phyloP scores from a whole-genome alignment of 331 rosid species.

The Acacia pycnantha region DNA sequence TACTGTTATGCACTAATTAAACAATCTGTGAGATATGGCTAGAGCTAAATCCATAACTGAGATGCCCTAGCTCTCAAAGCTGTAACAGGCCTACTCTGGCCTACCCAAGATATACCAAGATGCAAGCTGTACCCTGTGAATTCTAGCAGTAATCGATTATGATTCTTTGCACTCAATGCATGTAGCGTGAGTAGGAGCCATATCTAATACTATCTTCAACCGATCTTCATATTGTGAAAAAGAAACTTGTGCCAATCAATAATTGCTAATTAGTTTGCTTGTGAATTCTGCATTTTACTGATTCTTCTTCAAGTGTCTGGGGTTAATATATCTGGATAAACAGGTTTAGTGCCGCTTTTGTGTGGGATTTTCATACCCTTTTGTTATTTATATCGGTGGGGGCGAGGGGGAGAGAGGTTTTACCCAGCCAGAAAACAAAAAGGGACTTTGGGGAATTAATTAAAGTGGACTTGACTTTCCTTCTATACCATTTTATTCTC shows the following conservation, averaged over 20 bases:
- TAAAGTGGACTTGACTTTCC: too few relatives aligned
- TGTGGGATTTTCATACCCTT: background rate
- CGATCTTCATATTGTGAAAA: background rate
- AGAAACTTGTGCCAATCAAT: background rate
- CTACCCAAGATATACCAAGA: background rate
- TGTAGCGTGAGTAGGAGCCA: background rate
- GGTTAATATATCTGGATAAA: background rate
- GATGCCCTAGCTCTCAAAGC: constrained; percentile 11
- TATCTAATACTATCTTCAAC: background rate
- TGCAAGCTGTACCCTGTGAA: background rate
- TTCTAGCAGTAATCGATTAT: background rate
- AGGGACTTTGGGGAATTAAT: background rate
- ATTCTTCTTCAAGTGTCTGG: background rate
- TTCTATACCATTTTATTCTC: too few relatives aligned
- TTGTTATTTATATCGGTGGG: too few relatives aligned
- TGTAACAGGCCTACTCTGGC: background rate
- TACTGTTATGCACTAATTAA: background rate
- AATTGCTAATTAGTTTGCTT: background rate
- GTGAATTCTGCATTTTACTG: background rate
- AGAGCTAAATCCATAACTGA: background rate
- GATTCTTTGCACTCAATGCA: constrained; percentile 9
- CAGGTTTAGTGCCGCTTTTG: background rate
- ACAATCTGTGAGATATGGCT: background rate
- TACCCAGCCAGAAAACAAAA: background rate
- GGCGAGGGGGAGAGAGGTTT: background rate